Conservation (phyloP, 345 rosid species). For the Bretschneidera sinensis region DNA sequence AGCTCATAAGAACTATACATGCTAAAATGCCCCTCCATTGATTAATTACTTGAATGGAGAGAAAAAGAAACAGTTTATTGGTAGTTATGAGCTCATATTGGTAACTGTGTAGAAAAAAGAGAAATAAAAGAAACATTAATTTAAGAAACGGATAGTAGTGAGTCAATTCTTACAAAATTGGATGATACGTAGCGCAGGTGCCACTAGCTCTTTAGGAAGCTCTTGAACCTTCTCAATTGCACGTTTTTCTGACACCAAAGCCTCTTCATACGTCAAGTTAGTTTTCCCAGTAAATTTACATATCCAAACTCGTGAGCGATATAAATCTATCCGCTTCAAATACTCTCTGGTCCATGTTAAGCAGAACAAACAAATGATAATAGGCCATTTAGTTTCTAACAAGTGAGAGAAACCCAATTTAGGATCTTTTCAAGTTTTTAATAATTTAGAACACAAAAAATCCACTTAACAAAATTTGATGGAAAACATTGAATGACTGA, state of each 20-base stretch:
- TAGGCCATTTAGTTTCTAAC: neutral
- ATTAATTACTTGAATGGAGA: too few species aligned
- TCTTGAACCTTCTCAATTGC: conserved; percentile 72
- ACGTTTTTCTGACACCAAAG: conserved; percentile 75
- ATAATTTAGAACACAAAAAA: neutral
- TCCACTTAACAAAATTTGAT: neutral
- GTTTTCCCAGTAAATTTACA: conserved; percentile 81
- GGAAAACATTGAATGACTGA: neutral
- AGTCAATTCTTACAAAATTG: conserved; percentile 67
- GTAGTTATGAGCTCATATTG: neutral
- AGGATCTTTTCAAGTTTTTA: neutral
- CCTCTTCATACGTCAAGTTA: conserved; percentile 91
- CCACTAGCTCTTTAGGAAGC: conserved; percentile 64
- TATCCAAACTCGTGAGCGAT: conserved; percentile 77
- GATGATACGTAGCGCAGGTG: conserved; percentile 58
- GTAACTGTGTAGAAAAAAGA: neutral
- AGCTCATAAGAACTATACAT: neutral
- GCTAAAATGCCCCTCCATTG: neutral
- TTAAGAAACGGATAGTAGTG: neutral
- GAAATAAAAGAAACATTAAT: conserved; percentile 8
- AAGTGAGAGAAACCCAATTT: neutral
- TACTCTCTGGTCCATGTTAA: conserved; percentile 52
- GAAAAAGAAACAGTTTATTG: neutral
- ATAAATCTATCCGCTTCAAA: conserved; percentile 72
- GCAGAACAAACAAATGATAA: conserved; percentile 23